Evolutionary conservation across 139 green algal genomes (phyloP).

Genomic region (Chlorella ohadii): DNA sequence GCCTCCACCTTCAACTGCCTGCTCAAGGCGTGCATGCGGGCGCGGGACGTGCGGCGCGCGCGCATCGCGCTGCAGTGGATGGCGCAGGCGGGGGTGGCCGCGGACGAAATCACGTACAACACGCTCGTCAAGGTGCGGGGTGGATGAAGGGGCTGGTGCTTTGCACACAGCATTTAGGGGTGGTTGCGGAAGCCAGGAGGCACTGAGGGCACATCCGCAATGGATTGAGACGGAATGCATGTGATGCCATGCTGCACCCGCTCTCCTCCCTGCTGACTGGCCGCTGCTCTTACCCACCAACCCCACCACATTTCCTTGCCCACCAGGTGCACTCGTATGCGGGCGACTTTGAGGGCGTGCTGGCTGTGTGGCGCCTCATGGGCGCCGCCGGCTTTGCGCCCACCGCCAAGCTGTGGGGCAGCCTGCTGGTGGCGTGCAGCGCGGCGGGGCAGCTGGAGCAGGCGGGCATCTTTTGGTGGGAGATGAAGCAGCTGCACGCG

Average conservation of each 20-base stretch:
- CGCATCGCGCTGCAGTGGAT: conserved; percentile 56
- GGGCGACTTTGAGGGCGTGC: conserved; percentile 42
- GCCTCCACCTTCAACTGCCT: conserved; percentile 67
- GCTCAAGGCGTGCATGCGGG: conserved; percentile 61
- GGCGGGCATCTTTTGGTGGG: conserved; percentile 34
- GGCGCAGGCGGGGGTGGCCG: conserved; percentile 30
- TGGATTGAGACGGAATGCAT: too few relatives aligned
- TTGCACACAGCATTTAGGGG: too few relatives aligned
- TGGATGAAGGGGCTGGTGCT: too few relatives aligned
- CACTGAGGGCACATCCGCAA: too few relatives aligned
- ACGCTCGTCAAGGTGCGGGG: conserved; percentile 56
- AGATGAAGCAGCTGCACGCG: conserved; percentile 32
- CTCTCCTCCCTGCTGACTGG: background rate
- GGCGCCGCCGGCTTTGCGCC: conserved; percentile 34
- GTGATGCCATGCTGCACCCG: too few relatives aligned
- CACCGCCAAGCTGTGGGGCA: conserved; percentile 48
- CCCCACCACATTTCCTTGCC: background rate
- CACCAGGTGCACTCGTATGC: conserved; percentile 34
- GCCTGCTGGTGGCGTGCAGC: conserved; percentile 65
- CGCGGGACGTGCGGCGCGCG: conserved; percentile 51
- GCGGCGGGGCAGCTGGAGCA: conserved; percentile 58
- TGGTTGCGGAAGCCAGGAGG: too few relatives aligned
- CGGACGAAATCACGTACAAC: conserved; percentile 59
- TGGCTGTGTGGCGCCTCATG: conserved; percentile 44
- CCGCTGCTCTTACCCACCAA: background rate